Conservation (phyloP, 2,329 filamentous ascomycete species). For the Thelonectria rubi region DNA sequence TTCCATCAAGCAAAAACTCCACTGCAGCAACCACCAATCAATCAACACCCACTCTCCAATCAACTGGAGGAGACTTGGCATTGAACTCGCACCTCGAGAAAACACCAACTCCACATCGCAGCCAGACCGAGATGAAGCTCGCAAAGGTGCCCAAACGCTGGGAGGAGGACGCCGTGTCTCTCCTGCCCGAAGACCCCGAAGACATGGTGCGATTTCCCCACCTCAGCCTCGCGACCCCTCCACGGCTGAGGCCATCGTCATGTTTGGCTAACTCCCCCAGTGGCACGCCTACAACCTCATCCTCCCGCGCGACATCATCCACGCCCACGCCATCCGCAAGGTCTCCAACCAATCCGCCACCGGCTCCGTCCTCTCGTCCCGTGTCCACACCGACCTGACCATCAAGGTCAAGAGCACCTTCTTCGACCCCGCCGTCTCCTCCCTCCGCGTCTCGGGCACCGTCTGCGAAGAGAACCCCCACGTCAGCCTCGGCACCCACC, state of each 20-base stretch:
- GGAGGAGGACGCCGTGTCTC: constrained; percentile 53
- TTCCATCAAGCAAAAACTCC: too few relatives aligned
- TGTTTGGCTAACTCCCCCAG: constrained; percentile 41
- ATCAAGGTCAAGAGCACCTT: constrained; percentile 66
- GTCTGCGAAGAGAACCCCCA: constrained; percentile 63
- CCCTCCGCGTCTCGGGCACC: constrained; percentile 65
- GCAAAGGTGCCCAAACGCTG: constrained; percentile 50
- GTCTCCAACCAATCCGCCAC: constrained; percentile 58
- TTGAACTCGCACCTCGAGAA: not conserved
- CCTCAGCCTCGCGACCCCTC: constrained; percentile 15
- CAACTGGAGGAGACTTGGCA: too few relatives aligned
- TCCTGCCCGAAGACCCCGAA: constrained; percentile 56
- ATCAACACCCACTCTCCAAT: too few relatives aligned
- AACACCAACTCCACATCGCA: constrained; percentile 24
- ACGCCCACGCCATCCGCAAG: constrained; percentile 65
- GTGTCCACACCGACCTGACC: constrained; percentile 66
- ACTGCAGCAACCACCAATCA: too few relatives aligned
- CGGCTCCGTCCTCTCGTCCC: constrained; percentile 61
- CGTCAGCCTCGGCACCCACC: constrained; percentile 64
- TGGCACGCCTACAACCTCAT: constrained; percentile 72
- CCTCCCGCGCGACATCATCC: constrained; percentile 60
- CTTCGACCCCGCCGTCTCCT: constrained; percentile 65
- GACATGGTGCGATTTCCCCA: constrained; percentile 52
- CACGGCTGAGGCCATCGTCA: not conserved
- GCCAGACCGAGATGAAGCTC: constrained; percentile 50